phyloP scores from a whole-genome alignment of 768 basidiomycete species.

The Sarcomyxa edulis region DNA sequence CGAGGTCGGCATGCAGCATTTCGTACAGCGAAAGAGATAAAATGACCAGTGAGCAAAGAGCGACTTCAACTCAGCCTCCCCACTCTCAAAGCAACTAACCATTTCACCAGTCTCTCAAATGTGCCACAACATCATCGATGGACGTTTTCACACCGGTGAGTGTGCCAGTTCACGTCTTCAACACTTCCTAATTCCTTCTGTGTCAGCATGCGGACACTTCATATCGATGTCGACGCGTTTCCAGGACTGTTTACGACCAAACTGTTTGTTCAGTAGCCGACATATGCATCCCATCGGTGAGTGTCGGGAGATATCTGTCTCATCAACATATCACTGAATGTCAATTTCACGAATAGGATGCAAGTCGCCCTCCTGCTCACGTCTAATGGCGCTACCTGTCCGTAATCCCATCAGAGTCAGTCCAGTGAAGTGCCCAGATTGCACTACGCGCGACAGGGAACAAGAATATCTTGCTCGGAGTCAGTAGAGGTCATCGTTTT shows the following conservation, averaged over 20 bases:
- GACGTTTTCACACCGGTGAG: slow-evolving; percentile 60
- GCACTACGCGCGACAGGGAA: slow-evolving; percentile 26
- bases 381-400: slow-evolving; percentile 63
- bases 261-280: slow-evolving; percentile 68
- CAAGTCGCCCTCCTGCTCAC: slow-evolving; percentile 47
- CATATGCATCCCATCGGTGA: slow-evolving; percentile 56
- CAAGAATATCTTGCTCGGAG: too few species aligned
- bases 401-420: slow-evolving; percentile 71
- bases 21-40: slow-evolving; percentile 2
- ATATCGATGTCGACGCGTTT: slow-evolving; percentile 62
- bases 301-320: slow-evolving; percentile 12
- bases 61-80: slow-evolving; percentile 10
- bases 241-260: slow-evolving; percentile 58
- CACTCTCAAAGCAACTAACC: slow-evolving; percentile 2
- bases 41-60: slow-evolving; percentile 5
- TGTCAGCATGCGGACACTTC: slow-evolving; percentile 78
- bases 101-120: slow-evolving; percentile 29
- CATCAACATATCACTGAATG: neutral
- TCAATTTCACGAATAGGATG: slow-evolving; percentile 35
- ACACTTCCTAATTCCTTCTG: too few species aligned
- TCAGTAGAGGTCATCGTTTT: too few species aligned
- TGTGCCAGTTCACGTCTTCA: too few species aligned
- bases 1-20: slow-evolving; percentile 36
- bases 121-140: slow-evolving; percentile 80
- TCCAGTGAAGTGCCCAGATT: slow-evolving; percentile 41